Evolutionary conservation across 2,329 filamentous ascomycete species (phyloP).

Genomic region (Trichothecium sympodiale): DNA sequence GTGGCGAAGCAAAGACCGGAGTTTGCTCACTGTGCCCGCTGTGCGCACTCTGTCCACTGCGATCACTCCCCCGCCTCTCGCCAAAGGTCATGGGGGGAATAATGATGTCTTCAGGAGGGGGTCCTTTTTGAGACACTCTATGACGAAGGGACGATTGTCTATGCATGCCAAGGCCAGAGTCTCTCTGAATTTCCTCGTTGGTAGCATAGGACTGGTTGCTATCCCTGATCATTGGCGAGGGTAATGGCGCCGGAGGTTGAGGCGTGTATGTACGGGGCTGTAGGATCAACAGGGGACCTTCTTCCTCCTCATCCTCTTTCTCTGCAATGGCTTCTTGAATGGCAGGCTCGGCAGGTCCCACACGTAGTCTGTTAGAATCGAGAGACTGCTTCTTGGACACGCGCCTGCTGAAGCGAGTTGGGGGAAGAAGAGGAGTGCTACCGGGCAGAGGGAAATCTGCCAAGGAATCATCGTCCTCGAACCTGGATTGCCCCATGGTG

Average conservation of each 20-base stretch:
- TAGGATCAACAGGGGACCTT: constrained; percentile 38
- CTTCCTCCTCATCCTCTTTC: constrained; percentile 8
- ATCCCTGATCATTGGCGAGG: constrained; percentile 31
- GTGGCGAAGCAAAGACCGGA: constrained; percentile 18
- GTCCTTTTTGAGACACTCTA: constrained; percentile 41
- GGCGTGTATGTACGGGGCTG: constrained; percentile 50
- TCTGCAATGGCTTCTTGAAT: background rate
- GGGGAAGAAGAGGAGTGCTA: constrained; percentile 10
- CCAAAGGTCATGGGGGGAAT: constrained; percentile 29
- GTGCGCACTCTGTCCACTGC: too few relatives aligned
- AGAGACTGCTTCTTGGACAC: constrained; percentile 1
- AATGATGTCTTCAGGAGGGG: constrained; percentile 40
- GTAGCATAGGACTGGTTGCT: constrained; percentile 2
- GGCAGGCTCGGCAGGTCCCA: background rate
- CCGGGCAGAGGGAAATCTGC: constrained; percentile 14
- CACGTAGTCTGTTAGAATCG: background rate
- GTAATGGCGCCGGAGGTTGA: constrained; percentile 29
- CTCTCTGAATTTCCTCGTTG: background rate
- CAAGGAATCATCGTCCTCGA: constrained; percentile 8
- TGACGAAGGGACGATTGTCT: constrained; percentile 39
- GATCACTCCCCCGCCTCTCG: constrained; percentile 5
- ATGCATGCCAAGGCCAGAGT: constrained; percentile 6
- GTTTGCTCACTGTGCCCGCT: constrained; percentile 2
- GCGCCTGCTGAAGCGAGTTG: constrained; percentile 1
- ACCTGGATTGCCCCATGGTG: constrained; percentile 1